phyloP scores from a whole-genome alignment of 148 eudicot genomes.

The Silene conica region DNA sequence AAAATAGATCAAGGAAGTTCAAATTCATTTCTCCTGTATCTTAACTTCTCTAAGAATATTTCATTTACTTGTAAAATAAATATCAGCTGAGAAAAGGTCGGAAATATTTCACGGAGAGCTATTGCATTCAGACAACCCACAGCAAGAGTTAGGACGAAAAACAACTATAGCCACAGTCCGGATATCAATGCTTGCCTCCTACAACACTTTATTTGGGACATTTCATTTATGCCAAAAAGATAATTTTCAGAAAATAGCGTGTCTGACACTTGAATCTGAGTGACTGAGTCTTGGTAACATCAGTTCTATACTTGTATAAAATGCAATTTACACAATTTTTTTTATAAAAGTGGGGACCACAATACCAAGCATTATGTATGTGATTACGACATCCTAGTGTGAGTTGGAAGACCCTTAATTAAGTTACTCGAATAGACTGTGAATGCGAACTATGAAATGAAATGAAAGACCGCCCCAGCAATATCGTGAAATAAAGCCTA shows the following conservation, averaged over 20 bases:
- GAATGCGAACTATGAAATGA: no score
- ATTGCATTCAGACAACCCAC: not conserved
- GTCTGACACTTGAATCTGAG: not conserved
- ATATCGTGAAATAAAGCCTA: not conserved
- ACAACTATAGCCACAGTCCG: not conserved
- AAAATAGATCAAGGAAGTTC: constrained; percentile 11
- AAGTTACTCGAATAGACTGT: no score
- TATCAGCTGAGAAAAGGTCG: constrained; percentile 4
- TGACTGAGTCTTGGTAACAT: not conserved
- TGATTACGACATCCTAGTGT: no score
- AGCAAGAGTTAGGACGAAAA: not conserved
- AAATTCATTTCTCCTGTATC: not conserved
- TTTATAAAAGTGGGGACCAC: not conserved
- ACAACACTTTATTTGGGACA: not conserved
- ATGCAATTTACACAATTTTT: not conserved
- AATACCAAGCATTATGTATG: not conserved
- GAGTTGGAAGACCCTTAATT: no score
- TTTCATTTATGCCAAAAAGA: not conserved
- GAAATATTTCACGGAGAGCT: not conserved
- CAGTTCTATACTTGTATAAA: not conserved
- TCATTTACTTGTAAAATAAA: not conserved
- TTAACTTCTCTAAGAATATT: not conserved
- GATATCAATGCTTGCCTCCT: not conserved
- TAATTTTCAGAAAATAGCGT: not conserved
- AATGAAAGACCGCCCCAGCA: not conserved